Base-by-base conservation (phyloP, 129 eudicot species). In the Logfia minima region DNA sequence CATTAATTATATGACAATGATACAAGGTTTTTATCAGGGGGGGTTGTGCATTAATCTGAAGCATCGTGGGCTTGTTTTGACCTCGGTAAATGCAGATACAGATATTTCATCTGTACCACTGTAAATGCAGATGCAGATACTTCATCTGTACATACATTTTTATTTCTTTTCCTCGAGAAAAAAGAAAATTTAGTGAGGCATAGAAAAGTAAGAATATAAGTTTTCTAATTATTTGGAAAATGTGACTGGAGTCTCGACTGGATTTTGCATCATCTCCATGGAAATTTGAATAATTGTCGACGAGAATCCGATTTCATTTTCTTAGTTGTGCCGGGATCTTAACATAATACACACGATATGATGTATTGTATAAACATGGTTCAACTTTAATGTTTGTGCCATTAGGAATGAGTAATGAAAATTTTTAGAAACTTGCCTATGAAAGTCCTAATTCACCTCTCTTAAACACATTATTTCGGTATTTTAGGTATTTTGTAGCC, bases 61-160 rank as follows among this genome's bases (percentile, higher is more conserved):
- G 80, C 79, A 59, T 83, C 64, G 96, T 93, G 90, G 98, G 93
- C 86, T 84, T 86, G 62, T 79, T 81, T 56, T 83, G 51, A 75
- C 84, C 80, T 75, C 75, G 82, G 77, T 92, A 87, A 77, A 26
- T 26, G 29, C 29, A 26, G 29, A 26, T 26, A 26, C 78, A 29
- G 68, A 64, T 45, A 14, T 41, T 76, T 74, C 83, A 63, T 77
- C 80, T 74, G 79, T 88, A 78, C 74, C n/a, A n/a, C n/a, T n/a
- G n/a, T n/a, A n/a, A n/a, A n/a, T n/a, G n/a, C n/a, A n/a, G n/a
- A n/a, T n/a, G 1, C 78, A 28, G 68, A 64, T 45, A 14, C 61
- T 76, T 74, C 83, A 63, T 77, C 80, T 74, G 79, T 88, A 78
- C 74, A 84, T 56, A 71, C 48, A 16, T 41, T 39, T 70, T 59